Evolutionary conservation across 345 rosid species (phyloP).

Genomic region (Camelina neglecta): DNA sequence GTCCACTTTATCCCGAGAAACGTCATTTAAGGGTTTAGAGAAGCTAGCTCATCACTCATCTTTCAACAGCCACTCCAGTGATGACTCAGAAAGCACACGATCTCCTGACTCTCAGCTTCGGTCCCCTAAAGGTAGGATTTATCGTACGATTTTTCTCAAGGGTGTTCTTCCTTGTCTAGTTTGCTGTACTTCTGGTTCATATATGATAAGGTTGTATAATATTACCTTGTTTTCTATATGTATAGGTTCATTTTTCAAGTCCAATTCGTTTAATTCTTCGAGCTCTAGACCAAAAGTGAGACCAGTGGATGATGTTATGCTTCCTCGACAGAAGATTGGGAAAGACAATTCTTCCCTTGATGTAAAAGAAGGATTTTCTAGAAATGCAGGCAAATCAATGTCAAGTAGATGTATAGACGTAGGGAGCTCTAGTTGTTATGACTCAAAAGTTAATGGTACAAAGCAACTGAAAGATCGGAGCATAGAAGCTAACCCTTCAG

Average conservation of each 20-base stretch:
- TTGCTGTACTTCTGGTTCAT: constrained; percentile 16
- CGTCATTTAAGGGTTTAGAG: constrained; percentile 60
- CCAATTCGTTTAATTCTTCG: constrained; percentile 66
- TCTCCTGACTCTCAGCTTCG: constrained; percentile 58
- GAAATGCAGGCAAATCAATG: constrained; percentile 64
- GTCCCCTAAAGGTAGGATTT: constrained; percentile 59
- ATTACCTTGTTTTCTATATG: constrained; percentile 34
- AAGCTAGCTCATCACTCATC: constrained; percentile 59
- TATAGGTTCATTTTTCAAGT: constrained; percentile 74
- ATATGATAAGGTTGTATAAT: constrained; percentile 13
- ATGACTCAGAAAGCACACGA: constrained; percentile 55
- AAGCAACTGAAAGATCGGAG: constrained; percentile 63
- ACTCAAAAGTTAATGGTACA: constrained; percentile 65
- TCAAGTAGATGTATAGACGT: constrained; percentile 62
- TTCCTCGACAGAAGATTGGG: constrained; percentile 55
- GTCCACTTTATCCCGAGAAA: constrained; percentile 57
- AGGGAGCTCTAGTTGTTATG: constrained; percentile 53
- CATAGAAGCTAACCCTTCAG: constrained; percentile 49
- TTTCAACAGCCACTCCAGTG: constrained; percentile 44
- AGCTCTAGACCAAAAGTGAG: constrained; percentile 72
- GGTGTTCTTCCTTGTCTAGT: constrained; percentile 22
- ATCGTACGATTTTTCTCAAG: constrained; percentile 17
- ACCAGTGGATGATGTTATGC: constrained; percentile 67
- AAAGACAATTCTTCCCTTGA: constrained; percentile 55
- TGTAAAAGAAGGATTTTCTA: constrained; percentile 60